Conservation (phyloP, 2,329 filamentous ascomycete genomes). For the Stachybotrys elegans region DNA sequence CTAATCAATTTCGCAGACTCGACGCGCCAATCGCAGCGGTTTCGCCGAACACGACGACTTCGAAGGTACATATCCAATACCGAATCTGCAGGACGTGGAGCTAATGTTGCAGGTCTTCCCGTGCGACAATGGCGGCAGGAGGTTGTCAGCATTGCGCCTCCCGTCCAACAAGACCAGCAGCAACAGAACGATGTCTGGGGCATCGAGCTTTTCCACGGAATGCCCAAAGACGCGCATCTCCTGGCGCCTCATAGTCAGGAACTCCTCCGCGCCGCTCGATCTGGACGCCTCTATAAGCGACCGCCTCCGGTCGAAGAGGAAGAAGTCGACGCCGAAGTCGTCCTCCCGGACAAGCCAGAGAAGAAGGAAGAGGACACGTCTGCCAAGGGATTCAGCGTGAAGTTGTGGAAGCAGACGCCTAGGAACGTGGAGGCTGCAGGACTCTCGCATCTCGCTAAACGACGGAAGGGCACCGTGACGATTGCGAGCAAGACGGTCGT, state of each 20-base stretch:
- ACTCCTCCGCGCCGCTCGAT: slow-evolving; percentile 74
- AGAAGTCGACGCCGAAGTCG: slow-evolving; percentile 44
- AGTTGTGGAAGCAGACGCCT: slow-evolving; percentile 57
- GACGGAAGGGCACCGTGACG: slow-evolving; percentile 56
- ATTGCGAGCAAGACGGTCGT: slow-evolving; percentile 47
- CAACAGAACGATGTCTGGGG: slow-evolving; percentile 65
- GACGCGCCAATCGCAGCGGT: slow-evolving; percentile 51
- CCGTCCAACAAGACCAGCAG: slow-evolving; percentile 56
- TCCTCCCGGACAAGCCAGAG: slow-evolving; percentile 45
- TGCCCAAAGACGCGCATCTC: slow-evolving; percentile 81
- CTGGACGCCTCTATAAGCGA: slow-evolving; percentile 70
- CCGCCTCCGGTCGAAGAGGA: slow-evolving; percentile 58
- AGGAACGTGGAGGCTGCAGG: slow-evolving; percentile 50
- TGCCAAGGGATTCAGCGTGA: slow-evolving; percentile 48
- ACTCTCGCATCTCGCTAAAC: slow-evolving; percentile 54
- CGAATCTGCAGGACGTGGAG: slow-evolving; percentile 5
- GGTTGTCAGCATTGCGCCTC: slow-evolving; percentile 62
- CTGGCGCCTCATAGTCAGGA: slow-evolving; percentile 77
- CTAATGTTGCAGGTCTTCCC: slow-evolving; percentile 63
- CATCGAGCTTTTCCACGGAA: slow-evolving; percentile 67
- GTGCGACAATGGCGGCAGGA: slow-evolving; percentile 86
- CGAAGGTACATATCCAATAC: slow-evolving; percentile 38
- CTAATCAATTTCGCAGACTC: slow-evolving; percentile 34
- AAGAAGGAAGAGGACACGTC: slow-evolving; percentile 60
- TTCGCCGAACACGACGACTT: slow-evolving; percentile 59